Evolutionary conservation across 306 rosid species (phyloP).

Genomic region (Cotoneaster glaucophyllus): DNA sequence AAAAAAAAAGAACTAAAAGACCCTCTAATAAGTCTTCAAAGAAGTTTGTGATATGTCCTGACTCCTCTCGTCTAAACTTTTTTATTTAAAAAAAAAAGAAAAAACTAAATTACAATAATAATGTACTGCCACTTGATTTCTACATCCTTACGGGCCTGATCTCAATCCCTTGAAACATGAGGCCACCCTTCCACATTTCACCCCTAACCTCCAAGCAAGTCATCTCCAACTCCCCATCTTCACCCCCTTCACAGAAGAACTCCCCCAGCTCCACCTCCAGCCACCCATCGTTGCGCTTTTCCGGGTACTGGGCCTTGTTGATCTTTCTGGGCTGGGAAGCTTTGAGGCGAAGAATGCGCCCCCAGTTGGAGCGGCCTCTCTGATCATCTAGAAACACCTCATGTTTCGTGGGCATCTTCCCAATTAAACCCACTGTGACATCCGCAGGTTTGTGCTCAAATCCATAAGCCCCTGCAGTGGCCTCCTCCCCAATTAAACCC

Average conservation of each 20-base stretch:
- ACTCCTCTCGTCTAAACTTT: too few species aligned
- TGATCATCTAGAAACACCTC: constrained; percentile 32
- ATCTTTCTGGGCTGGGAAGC: background rate
- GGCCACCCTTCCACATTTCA: constrained; percentile 66
- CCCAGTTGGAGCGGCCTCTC: background rate
- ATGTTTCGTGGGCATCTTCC: constrained; percentile 8
- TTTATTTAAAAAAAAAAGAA: too few species aligned
- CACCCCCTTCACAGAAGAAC: constrained; percentile 35
- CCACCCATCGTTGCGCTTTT: constrained; percentile 55
- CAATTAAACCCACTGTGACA: constrained; percentile 37
- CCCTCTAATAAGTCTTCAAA: too few species aligned
- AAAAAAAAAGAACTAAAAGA: too few species aligned
- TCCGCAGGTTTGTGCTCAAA: constrained; percentile 43
- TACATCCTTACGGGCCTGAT: constrained; percentile 40
- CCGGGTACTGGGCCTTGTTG: constrained; percentile 12
- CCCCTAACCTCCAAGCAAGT: constrained; percentile 30
- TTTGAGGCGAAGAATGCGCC: too few species aligned
- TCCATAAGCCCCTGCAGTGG: constrained; percentile 20
- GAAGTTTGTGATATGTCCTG: too few species aligned
- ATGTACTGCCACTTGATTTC: too few species aligned
- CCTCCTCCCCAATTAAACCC: too few species aligned
- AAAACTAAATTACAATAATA: background rate
- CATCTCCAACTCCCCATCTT: constrained; percentile 41
- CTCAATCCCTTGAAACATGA: constrained; percentile 61
- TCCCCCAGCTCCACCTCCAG: constrained; percentile 59